phyloP scores from a whole-genome alignment of 805 yeast species.

The Lachancea meyersii region DNA sequence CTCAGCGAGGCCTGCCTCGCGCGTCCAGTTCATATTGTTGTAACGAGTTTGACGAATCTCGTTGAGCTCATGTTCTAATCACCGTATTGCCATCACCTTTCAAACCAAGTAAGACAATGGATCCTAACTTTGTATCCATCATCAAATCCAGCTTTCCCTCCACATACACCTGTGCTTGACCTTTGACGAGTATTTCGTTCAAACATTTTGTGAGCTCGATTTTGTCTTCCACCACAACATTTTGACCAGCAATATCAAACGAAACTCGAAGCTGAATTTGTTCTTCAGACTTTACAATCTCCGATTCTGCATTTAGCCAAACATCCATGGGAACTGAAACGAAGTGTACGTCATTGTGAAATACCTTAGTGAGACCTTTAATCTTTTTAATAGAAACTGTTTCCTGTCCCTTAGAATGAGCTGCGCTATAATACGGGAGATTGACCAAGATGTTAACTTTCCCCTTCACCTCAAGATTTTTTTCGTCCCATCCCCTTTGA shows the following conservation, averaged over 20 bases:
- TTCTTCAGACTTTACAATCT: slow-evolving; percentile 20
- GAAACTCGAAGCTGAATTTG: slow-evolving; percentile 32
- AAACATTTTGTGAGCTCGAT: slow-evolving; percentile 39
- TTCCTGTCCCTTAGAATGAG: slow-evolving; percentile 11
- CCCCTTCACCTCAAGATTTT: slow-evolving; percentile 36
- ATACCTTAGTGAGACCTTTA: slow-evolving; percentile 39
- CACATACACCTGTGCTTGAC: slow-evolving; percentile 32
- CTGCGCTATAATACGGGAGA: slow-evolving; percentile 29
- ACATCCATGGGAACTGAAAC: slow-evolving; percentile 39
- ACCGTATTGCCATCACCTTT: slow-evolving; percentile 25
- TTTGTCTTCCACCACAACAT: slow-evolving; percentile 38
- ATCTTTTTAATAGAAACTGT: slow-evolving; percentile 33
- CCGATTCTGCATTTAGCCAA: slow-evolving; percentile 43
- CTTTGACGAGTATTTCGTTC: slow-evolving; percentile 37
- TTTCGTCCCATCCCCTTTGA: slow-evolving; percentile 25
- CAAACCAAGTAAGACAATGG: slow-evolving; percentile 24
- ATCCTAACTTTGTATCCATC: slow-evolving; percentile 23
- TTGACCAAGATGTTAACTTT: slow-evolving; percentile 31
- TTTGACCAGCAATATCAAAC: slow-evolving; percentile 38
- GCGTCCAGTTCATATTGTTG: not conserved
- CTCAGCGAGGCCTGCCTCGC: not conserved
- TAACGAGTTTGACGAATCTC: not conserved
- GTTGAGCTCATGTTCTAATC: slow-evolving; percentile 11
- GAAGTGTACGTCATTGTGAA: slow-evolving; percentile 37
- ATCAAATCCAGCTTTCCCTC: slow-evolving; percentile 23